A percentile compares a stretch with the other conserved stretches of the same genome.
Conservation (phyloP, 495 filamentous ascomycete species). For the Neurospora tetraspora region DNA sequence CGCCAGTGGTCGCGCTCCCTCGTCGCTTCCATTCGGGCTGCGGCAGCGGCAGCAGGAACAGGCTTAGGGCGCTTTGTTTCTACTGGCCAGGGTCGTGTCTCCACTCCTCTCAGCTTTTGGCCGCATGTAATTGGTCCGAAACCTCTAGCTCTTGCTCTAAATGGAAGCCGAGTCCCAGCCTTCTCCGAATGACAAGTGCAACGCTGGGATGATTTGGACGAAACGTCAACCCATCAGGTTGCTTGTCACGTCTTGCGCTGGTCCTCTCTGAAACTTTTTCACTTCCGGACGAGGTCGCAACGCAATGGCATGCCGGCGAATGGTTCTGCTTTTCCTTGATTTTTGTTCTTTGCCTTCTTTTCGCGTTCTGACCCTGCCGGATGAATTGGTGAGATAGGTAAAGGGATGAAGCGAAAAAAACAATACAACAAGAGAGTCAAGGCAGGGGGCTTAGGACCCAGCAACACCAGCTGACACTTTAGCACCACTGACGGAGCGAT, state of each 20-base stretch:
- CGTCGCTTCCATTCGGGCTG: neutral
- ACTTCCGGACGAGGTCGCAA: neutral
- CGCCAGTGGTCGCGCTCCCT: neutral
- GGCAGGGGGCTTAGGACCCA: neutral
- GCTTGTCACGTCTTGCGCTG: too few relatives aligned
- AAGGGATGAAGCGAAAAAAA: neutral
- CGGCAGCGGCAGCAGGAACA: neutral
- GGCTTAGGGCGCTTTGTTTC: neutral
- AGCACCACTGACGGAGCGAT: neutral
- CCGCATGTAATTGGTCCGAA: slow-evolving; percentile 5
- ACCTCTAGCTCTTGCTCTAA: slow-evolving; percentile 6
- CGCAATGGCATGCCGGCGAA: neutral
- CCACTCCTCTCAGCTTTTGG: neutral
- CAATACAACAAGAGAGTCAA: neutral
- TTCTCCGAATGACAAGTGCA: slow-evolving; percentile 20
- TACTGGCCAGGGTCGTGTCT: neutral
- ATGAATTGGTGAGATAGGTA: neutral
- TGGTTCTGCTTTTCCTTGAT: neutral
- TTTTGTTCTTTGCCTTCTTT: neutral
- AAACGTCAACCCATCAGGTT: too few relatives aligned
- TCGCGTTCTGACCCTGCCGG: neutral
- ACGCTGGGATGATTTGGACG: too few relatives aligned
- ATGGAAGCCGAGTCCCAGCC: slow-evolving; percentile 15
- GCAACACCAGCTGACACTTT: neutral
- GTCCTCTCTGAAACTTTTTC: neutral